These are phyloP conservation scores for Pseudocercospora cruenta DNA, from an alignment of 2,329 filamentous ascomycete genomes.

Conservation along the genomic window DNA sequence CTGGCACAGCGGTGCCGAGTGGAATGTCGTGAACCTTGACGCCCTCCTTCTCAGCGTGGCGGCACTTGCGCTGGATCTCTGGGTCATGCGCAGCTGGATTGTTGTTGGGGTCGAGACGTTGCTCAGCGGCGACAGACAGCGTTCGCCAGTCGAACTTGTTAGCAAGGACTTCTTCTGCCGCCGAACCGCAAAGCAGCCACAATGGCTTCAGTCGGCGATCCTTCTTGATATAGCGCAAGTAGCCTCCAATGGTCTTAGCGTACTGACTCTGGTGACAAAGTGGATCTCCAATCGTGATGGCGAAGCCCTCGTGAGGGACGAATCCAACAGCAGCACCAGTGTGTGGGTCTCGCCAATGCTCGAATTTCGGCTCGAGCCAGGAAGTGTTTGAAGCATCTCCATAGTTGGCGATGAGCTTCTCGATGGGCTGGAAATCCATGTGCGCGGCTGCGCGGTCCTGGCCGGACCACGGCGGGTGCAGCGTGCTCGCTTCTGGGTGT, in stretches of 20 bases:
- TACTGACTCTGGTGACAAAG: slow-evolving; percentile 82
- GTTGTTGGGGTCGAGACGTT: slow-evolving; percentile 76
- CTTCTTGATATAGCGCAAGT: slow-evolving; percentile 73
- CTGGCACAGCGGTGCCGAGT: slow-evolving; percentile 64
- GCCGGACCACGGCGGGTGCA: slow-evolving; percentile 67
- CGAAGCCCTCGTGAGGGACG: slow-evolving; percentile 74
- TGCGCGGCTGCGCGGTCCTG: slow-evolving; percentile 52
- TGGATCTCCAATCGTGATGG: slow-evolving; percentile 84
- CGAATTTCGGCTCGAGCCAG: slow-evolving; percentile 86
- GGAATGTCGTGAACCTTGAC: slow-evolving; percentile 77
- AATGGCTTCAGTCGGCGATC: slow-evolving; percentile 75
- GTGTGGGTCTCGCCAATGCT: slow-evolving; percentile 78
- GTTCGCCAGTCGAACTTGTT: slow-evolving; percentile 84
- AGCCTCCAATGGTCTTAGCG: slow-evolving; percentile 70
- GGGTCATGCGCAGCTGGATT: slow-evolving; percentile 68
- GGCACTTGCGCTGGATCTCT: slow-evolving; percentile 73
- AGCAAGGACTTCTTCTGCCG: slow-evolving; percentile 78
- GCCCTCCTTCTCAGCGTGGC: slow-evolving; percentile 79
- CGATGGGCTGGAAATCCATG: slow-evolving; percentile 70
- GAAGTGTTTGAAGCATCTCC: slow-evolving; percentile 93
- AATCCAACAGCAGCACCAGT: slow-evolving; percentile 87
- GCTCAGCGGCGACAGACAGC: slow-evolving; percentile 84
- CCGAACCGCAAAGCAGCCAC: slow-evolving; percentile 84
- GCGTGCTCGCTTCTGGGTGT: slow-evolving; percentile 84
- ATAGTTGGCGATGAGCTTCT: slow-evolving; percentile 92